Evolutionary conservation across 306 rosid species (phyloP), one percentile per base, ranked within the genome.

Genomic region (Luffa aegyptiaca): DNA sequence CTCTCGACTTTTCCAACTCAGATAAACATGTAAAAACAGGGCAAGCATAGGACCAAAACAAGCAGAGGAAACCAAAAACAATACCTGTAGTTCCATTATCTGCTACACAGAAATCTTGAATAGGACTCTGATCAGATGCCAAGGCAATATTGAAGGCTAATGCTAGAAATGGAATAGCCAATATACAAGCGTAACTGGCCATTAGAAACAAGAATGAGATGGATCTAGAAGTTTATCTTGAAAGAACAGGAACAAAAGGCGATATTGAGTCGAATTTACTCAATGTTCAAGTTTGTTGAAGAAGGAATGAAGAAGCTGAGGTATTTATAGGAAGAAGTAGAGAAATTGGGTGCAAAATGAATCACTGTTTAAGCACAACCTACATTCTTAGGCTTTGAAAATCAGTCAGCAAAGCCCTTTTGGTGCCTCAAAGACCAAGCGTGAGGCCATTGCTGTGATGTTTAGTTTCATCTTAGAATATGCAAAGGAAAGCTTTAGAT

Each of bases 41-140:
- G 42, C 0, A 46, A 48, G 58, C 8, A 72, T 21, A 31, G 48
- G 26, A 65, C 48, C 21, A 66, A 66, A 66, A 66, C 33, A 41
- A 3, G 74, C 16, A 17, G 44, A 41, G 8, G 44, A 14, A 46
- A 74, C 52, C 33, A 51, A 74, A 70, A 17, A 74, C 37, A 46
- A 74, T 82, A 85, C 88, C 88, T 80, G 14, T 49, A 48, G 76
- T 76, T 41, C 64, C 64, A 39, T 81, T 42, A 79, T 87, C 86
- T 51, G 84, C 87, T 11, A 84, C 87, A 39, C 87, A 87, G 80
- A 87, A 82, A 80, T 87, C 89, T 78, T 84, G 89, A 51, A 87
- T 85, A 8, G 86, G 86, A 55, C 21, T 81, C 49, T 57, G 81
- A 64, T 84, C 87, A 4, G 77, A 39, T 64, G 87, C 87, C 17